Conservation (phyloP, 371 early-diverging fungal genomes). For the Mucor indicus region DNA sequence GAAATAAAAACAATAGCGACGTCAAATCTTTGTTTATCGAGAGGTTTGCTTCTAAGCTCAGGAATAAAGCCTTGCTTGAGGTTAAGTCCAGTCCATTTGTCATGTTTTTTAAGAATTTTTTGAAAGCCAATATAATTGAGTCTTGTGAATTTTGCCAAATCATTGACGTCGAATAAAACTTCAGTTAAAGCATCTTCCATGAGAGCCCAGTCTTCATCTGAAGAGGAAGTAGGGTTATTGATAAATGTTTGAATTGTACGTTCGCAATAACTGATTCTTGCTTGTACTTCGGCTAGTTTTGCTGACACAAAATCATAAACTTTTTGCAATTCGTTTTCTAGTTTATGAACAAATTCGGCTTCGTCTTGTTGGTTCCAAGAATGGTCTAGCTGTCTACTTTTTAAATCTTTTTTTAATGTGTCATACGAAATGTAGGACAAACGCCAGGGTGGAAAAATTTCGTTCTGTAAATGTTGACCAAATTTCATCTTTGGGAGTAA, state of each 20-base stretch:
- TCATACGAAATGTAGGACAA: conserved; percentile 23
- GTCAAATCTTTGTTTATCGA: conserved; percentile 55
- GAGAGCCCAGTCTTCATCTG: conserved; percentile 33
- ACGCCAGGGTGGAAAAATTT: conserved; percentile 29
- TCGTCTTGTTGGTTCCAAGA: conserved; percentile 66
- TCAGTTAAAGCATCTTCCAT: conserved; percentile 50
- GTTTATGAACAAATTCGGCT: conserved; percentile 62
- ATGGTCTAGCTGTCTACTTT: conserved; percentile 17
- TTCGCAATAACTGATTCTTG: conserved; percentile 82
- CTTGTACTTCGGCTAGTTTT: conserved; percentile 80
- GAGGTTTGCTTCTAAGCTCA: conserved; percentile 58
- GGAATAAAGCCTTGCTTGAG: conserved; percentile 82
- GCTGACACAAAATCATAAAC: conserved; percentile 78
- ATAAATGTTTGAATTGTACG: conserved; percentile 58
- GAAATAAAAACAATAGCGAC: conserved; percentile 52
- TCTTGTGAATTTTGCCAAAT: conserved; percentile 85
- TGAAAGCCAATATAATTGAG: conserved; percentile 92
- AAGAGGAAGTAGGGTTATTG: conserved; percentile 30
- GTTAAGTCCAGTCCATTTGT: conserved; percentile 70
- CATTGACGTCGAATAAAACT: conserved; percentile 71
- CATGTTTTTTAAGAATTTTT: conserved; percentile 94
- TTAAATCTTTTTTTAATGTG: conserved; percentile 18
- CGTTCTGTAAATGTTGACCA: conserved; percentile 26
- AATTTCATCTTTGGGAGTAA: conserved; percentile 23
- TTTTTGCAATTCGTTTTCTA: conserved; percentile 80